These are phyloP conservation scores for Daldinia sp. DNA, from an alignment of 2,329 filamentous ascomycete genomes.

Conservation along the genomic window DNA sequence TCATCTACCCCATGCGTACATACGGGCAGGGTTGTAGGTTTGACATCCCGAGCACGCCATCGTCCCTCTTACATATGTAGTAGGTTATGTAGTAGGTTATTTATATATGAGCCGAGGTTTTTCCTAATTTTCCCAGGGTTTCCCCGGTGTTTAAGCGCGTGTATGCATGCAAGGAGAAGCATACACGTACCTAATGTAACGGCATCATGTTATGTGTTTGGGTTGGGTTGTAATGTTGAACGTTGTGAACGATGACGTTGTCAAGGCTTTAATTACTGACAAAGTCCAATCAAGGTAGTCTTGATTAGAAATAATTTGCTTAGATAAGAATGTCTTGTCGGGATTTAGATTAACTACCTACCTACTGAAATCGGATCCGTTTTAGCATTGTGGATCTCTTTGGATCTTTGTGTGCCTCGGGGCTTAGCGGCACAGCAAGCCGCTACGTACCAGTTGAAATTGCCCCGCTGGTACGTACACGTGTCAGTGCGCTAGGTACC, in stretches of 20 bases:
- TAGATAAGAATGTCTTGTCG: constrained; percentile 1
- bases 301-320: constrained; percentile 11
- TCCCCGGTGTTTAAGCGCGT: background rate
- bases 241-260: constrained; percentile 3
- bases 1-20: background rate
- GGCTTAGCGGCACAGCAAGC: background rate
- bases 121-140: background rate
- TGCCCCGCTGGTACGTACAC: constrained; percentile 3
- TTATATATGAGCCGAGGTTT: background rate
- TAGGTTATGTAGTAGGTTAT: background rate
- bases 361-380: background rate
- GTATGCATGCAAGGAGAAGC: background rate
- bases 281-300: background rate
- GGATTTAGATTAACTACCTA: too few relatives aligned
- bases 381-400: background rate
- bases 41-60: constrained; percentile 4
- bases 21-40: background rate
- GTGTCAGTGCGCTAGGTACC: constrained; percentile 7
- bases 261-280: background rate
- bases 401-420: background rate
- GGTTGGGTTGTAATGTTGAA: background rate
- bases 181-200: too few relatives aligned
- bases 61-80: background rate
- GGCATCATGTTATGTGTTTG: background rate
- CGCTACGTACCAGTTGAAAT: background rate